A percentile compares a stretch with the other conserved stretches of the same genome.
Conservation (phyloP, 1,284 basidiomycete genomes). For the Ganoderma multipileum region DNA sequence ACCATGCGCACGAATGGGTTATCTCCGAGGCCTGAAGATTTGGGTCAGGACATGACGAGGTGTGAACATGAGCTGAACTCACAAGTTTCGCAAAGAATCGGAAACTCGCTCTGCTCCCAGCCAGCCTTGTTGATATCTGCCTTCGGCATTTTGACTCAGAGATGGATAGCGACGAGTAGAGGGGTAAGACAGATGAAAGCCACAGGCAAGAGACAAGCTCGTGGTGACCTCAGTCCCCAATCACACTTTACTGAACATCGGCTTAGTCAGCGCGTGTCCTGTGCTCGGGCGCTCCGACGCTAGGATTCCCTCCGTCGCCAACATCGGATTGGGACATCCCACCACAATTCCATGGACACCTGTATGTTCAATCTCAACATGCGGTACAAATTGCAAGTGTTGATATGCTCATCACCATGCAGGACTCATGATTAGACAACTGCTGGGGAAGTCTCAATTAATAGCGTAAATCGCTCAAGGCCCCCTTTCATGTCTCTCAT, state of each 20-base stretch:
- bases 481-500: too few species aligned
- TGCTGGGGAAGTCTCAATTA: background rate
- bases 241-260: conserved; percentile 6
- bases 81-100: conserved; percentile 93
- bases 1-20: conserved; percentile 94
- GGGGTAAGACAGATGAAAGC: background rate
- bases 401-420: background rate
- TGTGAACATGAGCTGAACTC: conserved; percentile 38
- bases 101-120: conserved; percentile 91
- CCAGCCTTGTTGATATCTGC: conserved; percentile 90
- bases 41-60: conserved; percentile 19
- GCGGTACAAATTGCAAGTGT: too few species aligned
- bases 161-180: background rate
- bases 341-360: background rate
- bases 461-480: background rate
- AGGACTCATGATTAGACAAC: too few species aligned
- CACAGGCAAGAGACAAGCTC: background rate
- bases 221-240: background rate
- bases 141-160: conserved; percentile 54
- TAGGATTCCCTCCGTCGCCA: background rate
- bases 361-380: background rate
- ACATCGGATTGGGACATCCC: background rate
- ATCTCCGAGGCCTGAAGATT: conserved; percentile 75
- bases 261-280: conserved; percentile 8
- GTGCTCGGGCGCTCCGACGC: background rate